Evolutionary conservation across 192 early-diverging fungal species (phyloP), one percentile per base, ranked within the genome.

Genomic region (Kickxella alabastrina): DNA sequence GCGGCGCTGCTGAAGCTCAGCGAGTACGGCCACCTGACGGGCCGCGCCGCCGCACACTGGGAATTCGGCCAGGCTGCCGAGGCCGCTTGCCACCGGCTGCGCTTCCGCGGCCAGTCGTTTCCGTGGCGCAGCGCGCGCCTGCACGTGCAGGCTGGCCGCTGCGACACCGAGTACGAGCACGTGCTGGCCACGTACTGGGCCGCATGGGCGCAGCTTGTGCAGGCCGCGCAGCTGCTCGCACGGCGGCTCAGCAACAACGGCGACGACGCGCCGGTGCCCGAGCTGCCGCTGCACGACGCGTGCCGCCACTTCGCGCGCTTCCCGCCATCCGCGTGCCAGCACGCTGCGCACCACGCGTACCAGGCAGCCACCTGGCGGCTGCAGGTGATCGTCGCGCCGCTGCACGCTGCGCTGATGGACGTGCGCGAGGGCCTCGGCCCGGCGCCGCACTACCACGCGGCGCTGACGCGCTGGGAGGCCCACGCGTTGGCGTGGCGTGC

Each of bases 11-110:
- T 73, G 26, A 49, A 62, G 40, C 45, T 73, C 4, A 66, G 70
- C 59, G 70, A 73, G 42, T 73, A 73, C 45, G 70, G 54, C 17
- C 60, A 57, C 50, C 62, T 59, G 44, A 61, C 54, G 6, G 69
- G 62, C 5, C 57, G 62, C 29, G 26, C 31, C 21, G 14, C 44
- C 3, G 51, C 41, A 10, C 41, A 65, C 38, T 43, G 57, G 62
- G 62, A 73, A 43, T 66, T 54, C 22, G 70, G 59, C 0, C 35
- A 41, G 8, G 35, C 57, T 7, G 70, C 70, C 0, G 9, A 53
- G 27, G 45, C 38, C 9, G 42, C 63, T 0, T 62, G 52, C 13
- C 46, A 43, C 10, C 43, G 42, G 15, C 57, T 73, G 1, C 35
- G 1, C 2, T 49, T 73, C 36, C 52, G 70, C 26, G 53, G 51